phyloP scores from a whole-genome alignment of 345 rosid species.

The Hirschfeldia incana region DNA sequence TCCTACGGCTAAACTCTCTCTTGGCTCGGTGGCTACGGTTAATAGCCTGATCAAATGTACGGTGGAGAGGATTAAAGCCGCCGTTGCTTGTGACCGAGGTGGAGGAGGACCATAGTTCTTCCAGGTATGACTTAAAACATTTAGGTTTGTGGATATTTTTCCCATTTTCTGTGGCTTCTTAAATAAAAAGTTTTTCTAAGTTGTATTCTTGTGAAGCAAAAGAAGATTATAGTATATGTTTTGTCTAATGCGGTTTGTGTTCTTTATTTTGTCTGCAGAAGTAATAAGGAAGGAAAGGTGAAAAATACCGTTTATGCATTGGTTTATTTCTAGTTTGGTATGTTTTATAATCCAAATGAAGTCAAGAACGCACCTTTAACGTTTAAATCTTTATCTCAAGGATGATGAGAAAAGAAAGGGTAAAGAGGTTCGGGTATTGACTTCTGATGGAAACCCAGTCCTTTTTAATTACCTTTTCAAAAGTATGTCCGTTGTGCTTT shows the following conservation, averaged over 20 bases:
- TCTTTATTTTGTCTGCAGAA: not conserved
- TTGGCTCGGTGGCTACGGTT: constrained; percentile 92
- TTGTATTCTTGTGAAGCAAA: constrained; percentile 21
- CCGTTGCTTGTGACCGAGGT: constrained; percentile 47
- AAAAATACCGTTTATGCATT: constrained; percentile 12
- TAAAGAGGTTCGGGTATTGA: constrained; percentile 85
- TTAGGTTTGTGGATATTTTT: not conserved
- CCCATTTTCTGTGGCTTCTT: not conserved
- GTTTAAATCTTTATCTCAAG: constrained; percentile 32
- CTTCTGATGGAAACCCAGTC: constrained; percentile 46
- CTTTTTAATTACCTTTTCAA: not conserved
- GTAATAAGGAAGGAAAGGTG: constrained; percentile 1
- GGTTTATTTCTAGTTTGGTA: constrained; percentile 5
- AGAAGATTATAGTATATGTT: not conserved
- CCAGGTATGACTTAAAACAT: constrained; percentile 19
- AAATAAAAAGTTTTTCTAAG: not conserved
- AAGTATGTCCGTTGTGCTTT: not conserved
- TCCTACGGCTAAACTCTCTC: constrained; percentile 89
- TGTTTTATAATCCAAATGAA: constrained; percentile 46
- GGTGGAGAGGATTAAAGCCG: constrained; percentile 81
- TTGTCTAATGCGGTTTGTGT: not conserved
- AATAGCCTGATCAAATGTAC: constrained; percentile 94
- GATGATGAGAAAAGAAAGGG: constrained; percentile 29
- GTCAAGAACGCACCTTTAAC: constrained; percentile 95
- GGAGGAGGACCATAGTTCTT: constrained; percentile 19